Conservation (phyloP, 352 stramenopile genomes). For the Pythium chondricola region DNA sequence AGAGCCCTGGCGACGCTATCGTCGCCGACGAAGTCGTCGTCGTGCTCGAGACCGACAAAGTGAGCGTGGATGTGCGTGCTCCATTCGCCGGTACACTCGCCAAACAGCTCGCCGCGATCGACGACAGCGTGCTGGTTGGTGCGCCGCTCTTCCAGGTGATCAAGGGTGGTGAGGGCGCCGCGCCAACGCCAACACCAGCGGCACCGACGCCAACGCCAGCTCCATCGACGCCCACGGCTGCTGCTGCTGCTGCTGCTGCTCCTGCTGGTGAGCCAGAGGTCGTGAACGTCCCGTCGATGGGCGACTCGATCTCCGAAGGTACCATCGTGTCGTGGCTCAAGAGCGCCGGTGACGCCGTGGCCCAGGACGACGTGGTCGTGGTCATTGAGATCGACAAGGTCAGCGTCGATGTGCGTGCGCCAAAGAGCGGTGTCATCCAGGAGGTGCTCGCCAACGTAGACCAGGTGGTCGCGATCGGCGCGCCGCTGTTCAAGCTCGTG, state of each 20-base stretch:
- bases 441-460: constrained; percentile 92
- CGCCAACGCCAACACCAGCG: constrained; percentile 15
- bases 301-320: constrained; percentile 96
- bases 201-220: constrained; percentile 13
- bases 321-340: constrained; percentile 95
- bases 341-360: constrained; percentile 85
- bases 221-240: constrained; percentile 8
- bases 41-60: constrained; percentile 99
- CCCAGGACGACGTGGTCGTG: constrained; percentile 93
- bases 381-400: constrained; percentile 97
- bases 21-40: constrained; percentile 95
- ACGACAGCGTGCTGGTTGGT: constrained; percentile 95
- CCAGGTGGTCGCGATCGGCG: constrained; percentile 93
- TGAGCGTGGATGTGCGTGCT: constrained; percentile 87
- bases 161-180: constrained; percentile 54
- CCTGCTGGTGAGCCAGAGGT: constrained; percentile 29
- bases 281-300: constrained; percentile 78
- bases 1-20: constrained; percentile 90
- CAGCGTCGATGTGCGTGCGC: constrained; percentile 85
- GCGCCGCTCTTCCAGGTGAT: constrained; percentile 90
- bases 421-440: constrained; percentile 83
- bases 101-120: constrained; percentile 86
- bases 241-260: constrained; percentile 9
- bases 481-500: constrained; percentile 85
- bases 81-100: constrained; percentile 84